These are phyloP conservation scores for Singerocomus inundabilis DNA, from an alignment of 1,284 basidiomycete genomes.

Conservation along the genomic window DNA sequence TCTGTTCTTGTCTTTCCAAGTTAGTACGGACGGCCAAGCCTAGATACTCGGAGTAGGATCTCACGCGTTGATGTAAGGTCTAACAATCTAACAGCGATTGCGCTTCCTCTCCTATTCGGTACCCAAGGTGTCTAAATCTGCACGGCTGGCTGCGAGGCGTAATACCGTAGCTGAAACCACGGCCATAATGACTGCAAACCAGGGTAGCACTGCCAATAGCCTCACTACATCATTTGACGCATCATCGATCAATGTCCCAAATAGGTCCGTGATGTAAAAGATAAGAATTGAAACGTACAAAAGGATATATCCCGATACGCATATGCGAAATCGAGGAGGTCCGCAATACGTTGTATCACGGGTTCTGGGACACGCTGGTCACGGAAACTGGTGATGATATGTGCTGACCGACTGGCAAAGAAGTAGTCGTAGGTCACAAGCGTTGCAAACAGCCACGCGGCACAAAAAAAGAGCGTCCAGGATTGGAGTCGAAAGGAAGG, in stretches of 20 bases:
- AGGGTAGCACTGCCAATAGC: slow-evolving; percentile 47
- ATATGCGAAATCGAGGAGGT: slow-evolving; percentile 41
- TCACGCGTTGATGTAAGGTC: background rate
- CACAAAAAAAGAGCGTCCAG: slow-evolving; percentile 42
- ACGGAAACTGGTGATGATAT: slow-evolving; percentile 44
- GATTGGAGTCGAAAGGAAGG: slow-evolving; percentile 37
- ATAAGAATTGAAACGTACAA: slow-evolving; percentile 34
- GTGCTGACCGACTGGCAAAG: slow-evolving; percentile 47
- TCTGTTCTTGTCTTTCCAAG: background rate
- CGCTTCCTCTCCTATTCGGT: background rate
- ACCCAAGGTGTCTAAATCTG: background rate
- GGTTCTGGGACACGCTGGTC: slow-evolving; percentile 37
- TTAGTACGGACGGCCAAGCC: background rate
- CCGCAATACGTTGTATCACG: slow-evolving; percentile 40
- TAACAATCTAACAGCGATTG: no score
- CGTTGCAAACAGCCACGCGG: slow-evolving; percentile 51
- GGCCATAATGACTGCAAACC: slow-evolving; percentile 48
- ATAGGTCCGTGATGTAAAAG: background rate
- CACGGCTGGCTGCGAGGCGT: slow-evolving; percentile 15
- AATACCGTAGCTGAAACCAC: slow-evolving; percentile 38
- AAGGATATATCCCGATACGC: slow-evolving; percentile 49
- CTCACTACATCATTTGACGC: slow-evolving; percentile 36
- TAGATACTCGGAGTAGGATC: no score
- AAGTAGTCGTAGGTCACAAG: slow-evolving; percentile 53
- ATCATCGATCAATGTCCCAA: background rate